These are phyloP conservation scores for Mycena albidolilacea DNA, from an alignment of 768 basidiomycete genomes.

Conservation along the genomic window DNA sequence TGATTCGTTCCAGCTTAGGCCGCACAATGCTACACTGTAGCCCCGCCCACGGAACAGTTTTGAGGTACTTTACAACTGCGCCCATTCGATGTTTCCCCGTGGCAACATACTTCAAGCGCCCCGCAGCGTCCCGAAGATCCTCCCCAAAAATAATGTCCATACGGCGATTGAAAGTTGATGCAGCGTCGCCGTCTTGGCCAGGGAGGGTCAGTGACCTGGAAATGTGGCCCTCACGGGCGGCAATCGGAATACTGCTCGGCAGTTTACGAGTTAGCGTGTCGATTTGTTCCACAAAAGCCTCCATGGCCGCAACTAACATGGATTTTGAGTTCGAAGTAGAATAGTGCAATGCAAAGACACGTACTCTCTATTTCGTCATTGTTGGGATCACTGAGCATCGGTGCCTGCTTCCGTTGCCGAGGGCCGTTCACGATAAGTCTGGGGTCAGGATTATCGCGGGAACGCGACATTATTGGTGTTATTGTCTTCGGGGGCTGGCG, in stretches of 20 bases:
- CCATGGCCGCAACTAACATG: conserved; percentile 17
- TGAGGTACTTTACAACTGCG: conserved; percentile 17
- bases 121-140: conserved; percentile 16
- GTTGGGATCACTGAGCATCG: background rate
- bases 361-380: background rate
- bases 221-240: conserved; percentile 13
- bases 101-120: conserved; percentile 10
- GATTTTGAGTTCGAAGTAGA: conserved; percentile 4
- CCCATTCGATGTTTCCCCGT: conserved; percentile 15
- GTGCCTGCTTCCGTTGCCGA: background rate
- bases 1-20: background rate
- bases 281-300: conserved; percentile 19
- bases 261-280: conserved; percentile 10
- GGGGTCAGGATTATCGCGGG: background rate
- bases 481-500: no score
- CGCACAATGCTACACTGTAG: background rate
- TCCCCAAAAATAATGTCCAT: conserved; percentile 28
- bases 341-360: background rate
- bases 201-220: conserved; percentile 6
- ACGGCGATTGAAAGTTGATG: conserved; percentile 24
- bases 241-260: conserved; percentile 11
- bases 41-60: background rate
- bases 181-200: conserved; percentile 14
- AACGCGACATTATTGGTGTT: background rate
- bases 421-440: background rate